Percentiles rank a stretch among this genome's conserved stretches.
Conservation (phyloP, 331 rosid genomes). For the Erythrophleum ivorense region DNA sequence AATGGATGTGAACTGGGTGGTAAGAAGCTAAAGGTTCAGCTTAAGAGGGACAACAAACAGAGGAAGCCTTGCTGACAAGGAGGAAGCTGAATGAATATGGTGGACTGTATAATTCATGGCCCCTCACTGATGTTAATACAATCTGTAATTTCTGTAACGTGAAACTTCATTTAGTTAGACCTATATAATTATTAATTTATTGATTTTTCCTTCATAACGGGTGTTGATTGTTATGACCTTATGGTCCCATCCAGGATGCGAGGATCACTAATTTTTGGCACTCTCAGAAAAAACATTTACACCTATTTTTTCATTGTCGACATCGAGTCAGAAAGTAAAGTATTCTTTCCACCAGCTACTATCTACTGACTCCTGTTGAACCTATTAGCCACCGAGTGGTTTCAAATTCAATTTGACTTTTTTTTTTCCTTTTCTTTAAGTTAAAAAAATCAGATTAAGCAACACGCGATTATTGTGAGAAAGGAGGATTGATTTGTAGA, state of each 20-base stretch:
- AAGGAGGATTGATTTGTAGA: neutral
- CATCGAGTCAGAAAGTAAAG: neutral
- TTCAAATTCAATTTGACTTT: neutral
- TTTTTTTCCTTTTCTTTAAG: too few species aligned
- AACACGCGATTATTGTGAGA: neutral
- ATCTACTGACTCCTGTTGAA: neutral
- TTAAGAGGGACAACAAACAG: conserved; percentile 90
- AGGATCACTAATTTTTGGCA: neutral
- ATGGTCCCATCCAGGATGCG: conserved; percentile 37
- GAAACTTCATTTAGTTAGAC: conserved; percentile 59
- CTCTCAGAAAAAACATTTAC: too few species aligned
- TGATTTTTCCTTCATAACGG: conserved; percentile 73
- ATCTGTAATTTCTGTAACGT: conserved; percentile 72
- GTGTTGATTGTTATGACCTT: conserved; percentile 9
- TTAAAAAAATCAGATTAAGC: neutral
- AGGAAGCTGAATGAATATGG: conserved; percentile 35
- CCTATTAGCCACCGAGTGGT: conserved; percentile 7
- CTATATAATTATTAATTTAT: conserved; percentile 67
- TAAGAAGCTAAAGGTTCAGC: conserved; percentile 93
- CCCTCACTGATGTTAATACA: neutral
- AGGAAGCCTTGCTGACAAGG: conserved; percentile 63
- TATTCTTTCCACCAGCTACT: neutral
- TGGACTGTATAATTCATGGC: too few species aligned
- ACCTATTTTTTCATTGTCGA: too few species aligned
- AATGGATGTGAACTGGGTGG: conserved; percentile 91